Evolutionary conservation across 176 grass and related monocot species (phyloP).

Genomic region (Elaeis guineensis): DNA sequence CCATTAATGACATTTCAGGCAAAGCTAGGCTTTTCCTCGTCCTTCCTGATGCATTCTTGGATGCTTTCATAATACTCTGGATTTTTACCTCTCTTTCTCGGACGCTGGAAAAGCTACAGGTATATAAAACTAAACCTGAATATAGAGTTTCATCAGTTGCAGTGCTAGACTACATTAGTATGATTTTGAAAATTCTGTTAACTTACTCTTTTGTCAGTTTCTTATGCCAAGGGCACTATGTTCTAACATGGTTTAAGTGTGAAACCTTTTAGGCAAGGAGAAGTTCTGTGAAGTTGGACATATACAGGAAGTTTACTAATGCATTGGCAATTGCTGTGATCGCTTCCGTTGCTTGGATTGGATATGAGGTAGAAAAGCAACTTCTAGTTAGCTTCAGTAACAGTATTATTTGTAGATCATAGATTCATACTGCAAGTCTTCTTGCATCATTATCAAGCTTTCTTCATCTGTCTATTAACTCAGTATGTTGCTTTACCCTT

Average conservation of each 20-base stretch:
- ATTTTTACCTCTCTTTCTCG: constrained; percentile 97
- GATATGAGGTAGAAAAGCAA: constrained; percentile 59
- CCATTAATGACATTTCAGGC: constrained; percentile 96
- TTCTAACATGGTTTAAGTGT: no score
- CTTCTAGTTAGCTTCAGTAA: no score
- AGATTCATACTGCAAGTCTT: no score
- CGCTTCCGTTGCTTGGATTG: constrained; percentile 96
- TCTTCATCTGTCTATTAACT: no score
- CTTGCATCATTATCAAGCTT: no score
- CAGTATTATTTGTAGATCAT: not conserved
- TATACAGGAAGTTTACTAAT: constrained; percentile 96
- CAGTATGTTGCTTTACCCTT: no score
- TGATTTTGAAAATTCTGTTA: no score
- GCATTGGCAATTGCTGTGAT: constrained; percentile 75
- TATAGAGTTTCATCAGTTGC: not conserved
- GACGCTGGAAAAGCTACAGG: constrained; percentile 93
- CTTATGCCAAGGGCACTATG: no score
- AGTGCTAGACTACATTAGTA: not conserved
- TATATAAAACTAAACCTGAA: constrained; percentile 11
- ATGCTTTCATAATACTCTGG: constrained; percentile 98
- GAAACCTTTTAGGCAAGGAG: constrained; percentile 58
- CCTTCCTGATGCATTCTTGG: constrained; percentile 90
- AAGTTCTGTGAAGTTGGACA: constrained; percentile 84
- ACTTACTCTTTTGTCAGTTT: no score
- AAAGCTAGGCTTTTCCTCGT: constrained; percentile 92